These are phyloP conservation scores for Melanogaster broomeanus DNA, from an alignment of 768 basidiomycete genomes.

Conservation along the genomic window DNA sequence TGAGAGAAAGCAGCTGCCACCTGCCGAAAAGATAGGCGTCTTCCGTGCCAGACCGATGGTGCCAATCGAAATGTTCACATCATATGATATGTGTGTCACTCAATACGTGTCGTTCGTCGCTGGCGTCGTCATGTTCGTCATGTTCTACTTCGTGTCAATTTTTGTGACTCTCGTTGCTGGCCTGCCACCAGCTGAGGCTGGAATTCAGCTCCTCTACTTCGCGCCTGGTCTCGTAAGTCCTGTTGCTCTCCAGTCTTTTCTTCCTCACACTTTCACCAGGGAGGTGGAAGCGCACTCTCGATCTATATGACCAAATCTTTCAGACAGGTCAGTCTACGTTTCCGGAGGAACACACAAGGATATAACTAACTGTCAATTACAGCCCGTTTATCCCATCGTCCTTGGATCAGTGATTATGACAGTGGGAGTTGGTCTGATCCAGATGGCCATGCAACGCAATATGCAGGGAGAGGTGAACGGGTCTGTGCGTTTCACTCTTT, in stretches of 20 bases:
- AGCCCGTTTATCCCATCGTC: conserved; percentile 46
- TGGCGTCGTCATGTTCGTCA: conserved; percentile 49
- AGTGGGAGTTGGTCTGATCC: conserved; percentile 44
- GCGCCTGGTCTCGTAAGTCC: conserved; percentile 50
- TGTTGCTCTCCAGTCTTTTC: neutral
- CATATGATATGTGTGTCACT: no score
- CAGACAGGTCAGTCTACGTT: conserved; percentile 35
- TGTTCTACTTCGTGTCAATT: conserved; percentile 56
- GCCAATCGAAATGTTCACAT: conserved; percentile 47
- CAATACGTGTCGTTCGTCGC: conserved; percentile 42
- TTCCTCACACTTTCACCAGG: conserved; percentile 23
- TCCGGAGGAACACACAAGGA: neutral
- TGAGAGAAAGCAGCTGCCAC: conserved; percentile 21
- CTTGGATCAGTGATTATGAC: conserved; percentile 39
- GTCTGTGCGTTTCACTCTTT: conserved; percentile 18
- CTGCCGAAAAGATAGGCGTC: conserved; percentile 4
- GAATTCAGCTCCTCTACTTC: conserved; percentile 53
- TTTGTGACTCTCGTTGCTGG: conserved; percentile 51
- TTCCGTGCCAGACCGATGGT: conserved; percentile 44
- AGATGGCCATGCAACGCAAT: conserved; percentile 41
- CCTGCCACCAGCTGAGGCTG: conserved; percentile 39
- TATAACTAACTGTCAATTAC: neutral
- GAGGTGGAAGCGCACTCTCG: conserved; percentile 37
- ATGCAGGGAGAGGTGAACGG: conserved; percentile 37
- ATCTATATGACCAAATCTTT: conserved; percentile 35